Base-by-base conservation (phyloP, 495 filamentous ascomycete species). In the Acidomyces sp. region DNA sequence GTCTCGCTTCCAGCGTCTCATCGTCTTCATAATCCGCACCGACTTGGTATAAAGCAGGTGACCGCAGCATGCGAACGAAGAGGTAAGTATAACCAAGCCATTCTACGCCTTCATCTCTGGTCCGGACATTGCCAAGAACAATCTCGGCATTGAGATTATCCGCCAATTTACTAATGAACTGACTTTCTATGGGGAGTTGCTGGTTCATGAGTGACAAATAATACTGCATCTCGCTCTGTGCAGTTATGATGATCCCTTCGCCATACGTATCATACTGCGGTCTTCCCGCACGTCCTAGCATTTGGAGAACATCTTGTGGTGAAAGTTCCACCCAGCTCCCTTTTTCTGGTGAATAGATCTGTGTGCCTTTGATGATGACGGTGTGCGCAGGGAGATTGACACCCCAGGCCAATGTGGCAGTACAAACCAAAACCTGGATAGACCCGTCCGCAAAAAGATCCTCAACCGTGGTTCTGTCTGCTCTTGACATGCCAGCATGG, bases 31-130 rank as follows among this genome's bases (percentile, higher is more conserved):
- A 99, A 52, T 96, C 90, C 0, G 85, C 75, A 15, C 90, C 90
- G 36, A 99, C 92, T 45, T 86, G 86, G 56, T 99, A 99, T 20
- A 99, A 66, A 0, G 86, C 90, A 32, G 92, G 90, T 1, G 88
- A 96, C 11, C 90, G 78, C 39, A 96, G 71, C 90, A 99, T 99
- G 12, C 90, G 82, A 36, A 99, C 85, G 50, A 92, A 99, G 22
- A 99, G 74, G 60, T 99, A 99, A 0, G 90, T 94, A 57, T 99
- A 99, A 6, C 90, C 92, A 18, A 99, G 75, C 90, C 90, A 99
- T 45, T 99, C 86, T 25, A 96, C 92, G 38, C 80, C 90, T 53
- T 99, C 90, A 53, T 96, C 87, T 29, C 92, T 74, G 45, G 65
- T 92, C 18, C 90, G 72, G n/a, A 99, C 72, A 53, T 90, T 96